phyloP scores from a whole-genome alignment of 495 filamentous ascomycete species.

The Penicillium crystallinum region DNA sequence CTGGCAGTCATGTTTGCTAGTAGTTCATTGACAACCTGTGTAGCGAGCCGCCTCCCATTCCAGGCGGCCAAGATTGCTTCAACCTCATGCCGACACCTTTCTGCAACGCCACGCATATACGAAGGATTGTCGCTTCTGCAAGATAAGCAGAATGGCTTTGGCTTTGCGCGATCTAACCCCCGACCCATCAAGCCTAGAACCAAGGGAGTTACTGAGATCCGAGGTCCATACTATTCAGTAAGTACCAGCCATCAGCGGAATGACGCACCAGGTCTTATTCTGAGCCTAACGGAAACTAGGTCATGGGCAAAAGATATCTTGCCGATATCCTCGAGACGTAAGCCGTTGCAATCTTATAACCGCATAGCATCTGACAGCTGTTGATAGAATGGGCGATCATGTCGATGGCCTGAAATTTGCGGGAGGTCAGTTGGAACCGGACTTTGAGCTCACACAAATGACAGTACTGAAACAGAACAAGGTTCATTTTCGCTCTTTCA shows the following conservation, averaged over 20 bases:
- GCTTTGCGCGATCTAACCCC: conserved; percentile 50
- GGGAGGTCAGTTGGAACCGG: conserved; percentile 35
- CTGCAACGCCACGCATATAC: conserved; percentile 9
- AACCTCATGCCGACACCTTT: conserved; percentile 13
- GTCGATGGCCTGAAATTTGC: conserved; percentile 56
- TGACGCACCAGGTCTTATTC: not conserved
- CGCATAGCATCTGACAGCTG: not conserved
- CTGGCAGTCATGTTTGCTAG: not conserved
- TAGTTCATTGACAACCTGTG: not conserved
- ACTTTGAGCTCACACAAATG: not conserved
- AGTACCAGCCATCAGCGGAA: not conserved
- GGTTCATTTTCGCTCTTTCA: conserved; percentile 51
- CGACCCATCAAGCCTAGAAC: conserved; percentile 45
- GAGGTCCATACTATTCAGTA: conserved; percentile 53
- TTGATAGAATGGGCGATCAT: conserved; percentile 45
- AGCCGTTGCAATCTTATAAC: not conserved
- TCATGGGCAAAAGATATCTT: conserved; percentile 50
- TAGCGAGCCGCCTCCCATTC: not conserved
- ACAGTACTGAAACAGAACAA: conserved; percentile 7
- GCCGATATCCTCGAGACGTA: conserved; percentile 50
- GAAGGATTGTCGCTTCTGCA: conserved; percentile 41
- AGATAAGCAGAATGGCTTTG: conserved; percentile 48
- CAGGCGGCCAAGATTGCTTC: conserved; percentile 10
- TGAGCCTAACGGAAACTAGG: conserved; percentile 16
- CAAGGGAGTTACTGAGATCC: conserved; percentile 51